Evolutionary conservation across 495 filamentous ascomycete species (phyloP).

Genomic region (Penicillium roqueforti): DNA sequence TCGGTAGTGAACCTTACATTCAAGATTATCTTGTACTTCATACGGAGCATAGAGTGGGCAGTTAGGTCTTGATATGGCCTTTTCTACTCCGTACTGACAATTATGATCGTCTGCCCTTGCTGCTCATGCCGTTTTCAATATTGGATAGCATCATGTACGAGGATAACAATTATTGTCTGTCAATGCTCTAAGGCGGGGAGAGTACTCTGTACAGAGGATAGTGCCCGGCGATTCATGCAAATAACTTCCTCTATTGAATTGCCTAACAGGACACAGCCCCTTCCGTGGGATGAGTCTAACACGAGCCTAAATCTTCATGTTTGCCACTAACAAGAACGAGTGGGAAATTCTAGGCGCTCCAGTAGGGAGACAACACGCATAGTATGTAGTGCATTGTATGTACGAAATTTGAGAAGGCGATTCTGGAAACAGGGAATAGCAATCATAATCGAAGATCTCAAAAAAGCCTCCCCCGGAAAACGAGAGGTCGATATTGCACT

Average conservation of each 20-base stretch:
- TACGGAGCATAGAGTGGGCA: neutral
- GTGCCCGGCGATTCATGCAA: neutral
- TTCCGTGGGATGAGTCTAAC: constrained; percentile 8
- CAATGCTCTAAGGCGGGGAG: neutral
- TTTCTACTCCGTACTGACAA: neutral
- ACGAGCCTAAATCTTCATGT: constrained; percentile 12
- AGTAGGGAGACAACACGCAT: constrained; percentile 5
- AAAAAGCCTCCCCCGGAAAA: neutral
- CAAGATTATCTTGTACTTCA: neutral
- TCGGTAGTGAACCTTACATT: neutral
- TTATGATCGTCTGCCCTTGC: constrained; percentile 20
- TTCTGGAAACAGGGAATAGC: neutral
- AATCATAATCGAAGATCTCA: neutral
- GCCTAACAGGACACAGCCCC: neutral
- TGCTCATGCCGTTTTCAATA: constrained; percentile 8
- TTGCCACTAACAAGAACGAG: constrained; percentile 8
- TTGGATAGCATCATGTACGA: constrained; percentile 2
- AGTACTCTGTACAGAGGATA: neutral
- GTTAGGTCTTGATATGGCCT: neutral
- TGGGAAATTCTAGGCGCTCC: neutral
- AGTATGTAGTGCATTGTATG: constrained; percentile 7
- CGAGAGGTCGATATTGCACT: constrained; percentile 9
- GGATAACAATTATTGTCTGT: constrained; percentile 14
- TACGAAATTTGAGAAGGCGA: neutral
- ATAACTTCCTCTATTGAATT: neutral